Conservation (phyloP, 2,329 filamentous ascomycete species). For the Botrytis aclada region DNA sequence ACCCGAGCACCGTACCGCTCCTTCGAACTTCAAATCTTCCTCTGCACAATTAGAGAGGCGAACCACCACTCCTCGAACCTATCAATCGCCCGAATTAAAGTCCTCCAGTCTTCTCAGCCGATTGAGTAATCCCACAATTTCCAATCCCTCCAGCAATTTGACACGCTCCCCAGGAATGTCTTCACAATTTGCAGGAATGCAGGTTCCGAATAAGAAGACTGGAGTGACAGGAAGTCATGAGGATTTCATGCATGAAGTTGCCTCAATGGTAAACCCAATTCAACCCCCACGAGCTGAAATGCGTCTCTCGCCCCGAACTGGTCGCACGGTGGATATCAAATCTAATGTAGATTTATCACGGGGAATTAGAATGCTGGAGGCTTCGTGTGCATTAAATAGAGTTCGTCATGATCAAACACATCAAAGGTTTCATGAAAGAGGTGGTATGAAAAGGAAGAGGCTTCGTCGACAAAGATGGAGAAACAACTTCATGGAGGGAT, state of each 20-base stretch:
- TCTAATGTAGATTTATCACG: constrained; percentile 30
- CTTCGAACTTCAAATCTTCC: not conserved
- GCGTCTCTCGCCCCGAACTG: constrained; percentile 32
- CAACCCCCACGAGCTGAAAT: constrained; percentile 21
- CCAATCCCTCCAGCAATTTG: not conserved
- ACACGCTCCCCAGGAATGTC: not conserved
- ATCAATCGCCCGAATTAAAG: not conserved
- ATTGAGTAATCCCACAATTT: not conserved
- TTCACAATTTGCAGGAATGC: not conserved
- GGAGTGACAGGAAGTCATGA: not conserved
- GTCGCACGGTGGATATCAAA: constrained; percentile 28
- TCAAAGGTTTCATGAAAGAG: constrained; percentile 73
- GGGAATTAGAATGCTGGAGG: constrained; percentile 40
- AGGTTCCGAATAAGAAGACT: not conserved
- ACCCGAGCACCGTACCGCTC: not conserved
- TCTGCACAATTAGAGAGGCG: not conserved
- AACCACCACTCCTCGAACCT: not conserved
- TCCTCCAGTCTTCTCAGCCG: not conserved
- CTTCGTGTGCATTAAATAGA: constrained; percentile 51
- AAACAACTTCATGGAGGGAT: constrained; percentile 64
- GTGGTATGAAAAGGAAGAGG: constrained; percentile 75
- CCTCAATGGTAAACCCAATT: not conserved
- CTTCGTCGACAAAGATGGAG: constrained; percentile 67
- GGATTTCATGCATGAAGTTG: not conserved
- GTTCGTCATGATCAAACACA: constrained; percentile 52